phyloP scores from a whole-genome alignment of 2,329 filamentous ascomycete species.

The Onygenales sp. region DNA sequence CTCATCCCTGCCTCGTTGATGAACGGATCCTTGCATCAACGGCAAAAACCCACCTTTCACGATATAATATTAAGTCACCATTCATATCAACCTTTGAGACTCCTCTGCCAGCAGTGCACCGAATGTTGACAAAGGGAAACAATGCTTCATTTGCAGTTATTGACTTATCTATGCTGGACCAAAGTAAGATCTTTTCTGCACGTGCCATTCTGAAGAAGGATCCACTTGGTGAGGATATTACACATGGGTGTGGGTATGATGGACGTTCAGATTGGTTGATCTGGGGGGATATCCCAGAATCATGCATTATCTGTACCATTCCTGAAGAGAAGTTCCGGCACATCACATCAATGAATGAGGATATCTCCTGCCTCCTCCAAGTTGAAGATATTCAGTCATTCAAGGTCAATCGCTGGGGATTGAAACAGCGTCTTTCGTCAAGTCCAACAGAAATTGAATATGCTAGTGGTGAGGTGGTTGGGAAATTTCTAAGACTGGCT shows the following conservation, averaged over 20 bases:
- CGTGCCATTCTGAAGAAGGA: slow-evolving; percentile 13
- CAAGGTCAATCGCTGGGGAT: background rate
- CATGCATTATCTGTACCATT: slow-evolving; percentile 22
- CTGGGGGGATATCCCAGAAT: slow-evolving; percentile 21
- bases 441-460: slow-evolving; percentile 8
- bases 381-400: slow-evolving; percentile 5
- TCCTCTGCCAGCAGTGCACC: slow-evolving; percentile 22
- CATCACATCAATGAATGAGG: slow-evolving; percentile 8
- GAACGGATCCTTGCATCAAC: slow-evolving; percentile 13
- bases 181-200: slow-evolving; percentile 19
- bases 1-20: slow-evolving; percentile 8
- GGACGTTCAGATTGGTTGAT: slow-evolving; percentile 25
- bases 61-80: slow-evolving; percentile 14
- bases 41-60: slow-evolving; percentile 19
- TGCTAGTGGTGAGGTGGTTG: slow-evolving; percentile 13
- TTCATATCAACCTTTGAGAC: slow-evolving; percentile 25
- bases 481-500: slow-evolving; percentile 15
- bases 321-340: slow-evolving; percentile 15
- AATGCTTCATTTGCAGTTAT: slow-evolving; percentile 22
- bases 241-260: slow-evolving; percentile 15
- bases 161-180: slow-evolving; percentile 17
- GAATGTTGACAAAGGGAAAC: slow-evolving; percentile 17
- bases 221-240: slow-evolving; percentile 4
- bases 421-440: slow-evolving; percentile 9
- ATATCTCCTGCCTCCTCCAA: slow-evolving; percentile 20